Conservation (phyloP, 2,329 filamentous ascomycete genomes). For the Claviceps humidiphila region DNA sequence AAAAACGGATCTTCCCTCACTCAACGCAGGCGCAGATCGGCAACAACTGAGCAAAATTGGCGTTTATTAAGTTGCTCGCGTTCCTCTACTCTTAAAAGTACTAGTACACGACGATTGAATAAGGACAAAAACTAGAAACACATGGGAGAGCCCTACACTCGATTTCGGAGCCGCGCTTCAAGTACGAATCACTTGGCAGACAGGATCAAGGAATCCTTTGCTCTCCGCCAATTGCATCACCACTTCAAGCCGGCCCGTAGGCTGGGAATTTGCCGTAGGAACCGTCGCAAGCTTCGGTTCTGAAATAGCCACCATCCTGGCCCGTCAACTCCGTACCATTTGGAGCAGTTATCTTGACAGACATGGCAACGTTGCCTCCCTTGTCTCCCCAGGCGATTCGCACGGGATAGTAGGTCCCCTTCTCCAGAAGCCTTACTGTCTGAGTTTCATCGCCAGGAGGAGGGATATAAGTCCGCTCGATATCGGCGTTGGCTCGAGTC, state of each 20-base stretch:
- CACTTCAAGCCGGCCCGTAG: slow-evolving; percentile 3
- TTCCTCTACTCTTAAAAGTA: no score
- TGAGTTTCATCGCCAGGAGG: slow-evolving; percentile 7
- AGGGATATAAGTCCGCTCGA: slow-evolving; percentile 8
- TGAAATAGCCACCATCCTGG: slow-evolving; percentile 6
- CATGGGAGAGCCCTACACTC: neutral
- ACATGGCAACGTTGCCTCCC: slow-evolving; percentile 7
- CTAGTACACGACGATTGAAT: no score
- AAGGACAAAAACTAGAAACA: neutral
- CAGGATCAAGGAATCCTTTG: neutral
- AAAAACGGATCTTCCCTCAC: neutral
- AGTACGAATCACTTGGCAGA: neutral
- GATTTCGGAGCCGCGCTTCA: neutral
- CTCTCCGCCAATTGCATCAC: neutral
- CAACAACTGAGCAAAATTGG: no score
- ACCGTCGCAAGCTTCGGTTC: slow-evolving; percentile 7
- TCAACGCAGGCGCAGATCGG: neutral
- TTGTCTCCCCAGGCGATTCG: slow-evolving; percentile 7
- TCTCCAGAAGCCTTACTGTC: slow-evolving; percentile 5
- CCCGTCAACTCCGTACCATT: slow-evolving; percentile 7
- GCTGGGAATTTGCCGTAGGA: slow-evolving; percentile 7
- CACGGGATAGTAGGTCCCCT: slow-evolving; percentile 7
- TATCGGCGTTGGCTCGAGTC: slow-evolving; percentile 7
- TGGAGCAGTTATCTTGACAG: slow-evolving; percentile 7
- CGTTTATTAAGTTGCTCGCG: no score